Evolutionary conservation across 129 eudicot genomes (phyloP), one percentile per base, ranked within the genome.

Genomic region (Scalesia atractyloides): DNA sequence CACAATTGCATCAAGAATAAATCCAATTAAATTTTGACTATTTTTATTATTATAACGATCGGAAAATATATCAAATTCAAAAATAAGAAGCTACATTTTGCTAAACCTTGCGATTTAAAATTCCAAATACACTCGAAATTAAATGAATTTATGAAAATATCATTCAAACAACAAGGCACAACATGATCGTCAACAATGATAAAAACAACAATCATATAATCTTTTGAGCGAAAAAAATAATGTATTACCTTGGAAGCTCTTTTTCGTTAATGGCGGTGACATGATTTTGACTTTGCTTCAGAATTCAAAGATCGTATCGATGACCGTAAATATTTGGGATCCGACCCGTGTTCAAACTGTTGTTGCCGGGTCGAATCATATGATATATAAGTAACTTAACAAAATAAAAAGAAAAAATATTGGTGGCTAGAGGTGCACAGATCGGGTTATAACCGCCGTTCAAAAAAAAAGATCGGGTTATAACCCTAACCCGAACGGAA

Each of bases 231-330:
- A 57, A 75, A 48, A 75, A 19, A 30, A 30, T 64, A 12, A 13
- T 43, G 8, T 46, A 17, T 65, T 75, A 65, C 67, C 73, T 30
- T 19, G 50, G 39, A 33, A 57, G 41, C 39, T 57, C 54, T 73
- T 63, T 48, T 47, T 50, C 44, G 37, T 52, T 4, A 66, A 75
- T 43, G 80, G 48, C 67, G 58, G 67, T 57, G 44, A 47, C 77
- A 73, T 47, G 59, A 72, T 43, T 44, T 9, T 26, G 68, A 73
- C 64, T 73, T 60, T 39, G 51, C 30, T 73, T 73, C 9, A n/a
- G 59, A 62, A 18, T n/a, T 17, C 19, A 19, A 20, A 37, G 44
- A 24, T 49, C 60, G 69, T 47, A 15, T 59, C 12, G 26, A 26
- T 34, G 10, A 36, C 51, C 5, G 7, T 70, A 18, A 26, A 34